Evolutionary conservation across 129 eudicot genomes (phyloP).

Genomic region (Gnaphalium uliginosum): DNA sequence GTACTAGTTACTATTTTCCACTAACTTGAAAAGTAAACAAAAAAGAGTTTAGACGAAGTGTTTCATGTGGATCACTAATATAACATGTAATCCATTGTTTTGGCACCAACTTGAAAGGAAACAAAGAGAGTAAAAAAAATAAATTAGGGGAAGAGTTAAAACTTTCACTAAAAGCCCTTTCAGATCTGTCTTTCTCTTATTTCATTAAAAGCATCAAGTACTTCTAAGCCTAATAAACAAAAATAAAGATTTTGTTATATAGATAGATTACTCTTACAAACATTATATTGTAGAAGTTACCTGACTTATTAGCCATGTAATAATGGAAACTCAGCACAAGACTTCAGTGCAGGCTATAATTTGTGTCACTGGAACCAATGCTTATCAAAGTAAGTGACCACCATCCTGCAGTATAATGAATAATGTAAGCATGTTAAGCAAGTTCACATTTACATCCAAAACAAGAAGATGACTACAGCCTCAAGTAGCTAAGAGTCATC

Average conservation of each 20-base stretch:
- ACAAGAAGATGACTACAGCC: no score
- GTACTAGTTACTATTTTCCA: no score
- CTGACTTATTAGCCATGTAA: constrained; percentile 34
- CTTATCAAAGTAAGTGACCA: constrained; percentile 11
- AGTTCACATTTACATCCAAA: no score
- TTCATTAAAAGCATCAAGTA: constrained; percentile 53
- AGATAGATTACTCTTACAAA: background rate
- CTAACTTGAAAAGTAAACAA: no score
- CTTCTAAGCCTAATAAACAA: constrained; percentile 45
- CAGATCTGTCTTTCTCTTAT: constrained; percentile 68
- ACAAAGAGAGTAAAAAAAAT: no score
- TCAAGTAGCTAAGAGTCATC: background rate
- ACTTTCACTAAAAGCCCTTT: constrained; percentile 67
- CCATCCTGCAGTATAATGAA: constrained; percentile 21
- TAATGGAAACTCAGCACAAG: no score
- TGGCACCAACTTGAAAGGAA: no score
- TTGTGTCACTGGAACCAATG: background rate
- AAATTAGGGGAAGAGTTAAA: no score
- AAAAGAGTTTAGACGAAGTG: no score
- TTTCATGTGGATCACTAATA: no score
- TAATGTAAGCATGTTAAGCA: background rate
- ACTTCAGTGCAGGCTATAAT: background rate
- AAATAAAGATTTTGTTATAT: background rate
- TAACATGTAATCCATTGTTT: no score
- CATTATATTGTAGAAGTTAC: constrained; percentile 16